Evolutionary conservation across 1,284 basidiomycete genomes (phyloP), one percentile per base, ranked within the genome.

Genomic region (Cryptococcus sp.): DNA sequence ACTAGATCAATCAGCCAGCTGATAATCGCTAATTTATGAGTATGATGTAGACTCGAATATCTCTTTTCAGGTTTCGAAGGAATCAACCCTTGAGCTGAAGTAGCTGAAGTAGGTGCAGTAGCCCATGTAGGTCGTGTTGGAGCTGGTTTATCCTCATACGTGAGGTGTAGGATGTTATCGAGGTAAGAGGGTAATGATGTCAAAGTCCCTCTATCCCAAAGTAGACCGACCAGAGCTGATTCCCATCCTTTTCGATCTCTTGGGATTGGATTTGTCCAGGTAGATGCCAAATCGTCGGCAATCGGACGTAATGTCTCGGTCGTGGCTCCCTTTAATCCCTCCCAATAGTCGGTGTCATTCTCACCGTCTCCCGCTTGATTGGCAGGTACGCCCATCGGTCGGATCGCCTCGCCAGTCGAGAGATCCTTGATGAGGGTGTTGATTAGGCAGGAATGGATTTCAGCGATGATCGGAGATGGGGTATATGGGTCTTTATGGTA

Each of bases 1-100:
- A 87, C 91, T 46, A 93, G 76, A 67, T 94, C 88, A 74, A 87
- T 88, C 77, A 98, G 81, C 75, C 94, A 97, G 9, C 83, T 79
- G 49, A 98, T 75, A 56, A 96, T 87, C 36, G 85, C 81, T 50
- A 98, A 82, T 67, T 91, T 90, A 70, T 96, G 88, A 46, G 78
- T 78, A 14, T 87, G 78, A 31, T 86, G 81, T 37, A 98, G 79
- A 7, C 80, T 72, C 50, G 84, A 81, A 68, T 96, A 98, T 36
- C 87, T 81, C 48, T 85, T 81, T 34, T 80, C 78, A 0, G 88
- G 67, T 48, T 70, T 69, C 10, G 68, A 53, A 1, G 61, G 54
- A 63, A 76, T 64, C 59, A 78, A 49, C 2, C 71, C 68, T 2
- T 50, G 25, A 3, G 48, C 41, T 2, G 39, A 75, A 4, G 82